Percentiles rank a stretch among this genome's conserved stretches.
phyloP scores from a whole-genome alignment of 352 stramenopile species.

The Globisporangium spinosum region DNA sequence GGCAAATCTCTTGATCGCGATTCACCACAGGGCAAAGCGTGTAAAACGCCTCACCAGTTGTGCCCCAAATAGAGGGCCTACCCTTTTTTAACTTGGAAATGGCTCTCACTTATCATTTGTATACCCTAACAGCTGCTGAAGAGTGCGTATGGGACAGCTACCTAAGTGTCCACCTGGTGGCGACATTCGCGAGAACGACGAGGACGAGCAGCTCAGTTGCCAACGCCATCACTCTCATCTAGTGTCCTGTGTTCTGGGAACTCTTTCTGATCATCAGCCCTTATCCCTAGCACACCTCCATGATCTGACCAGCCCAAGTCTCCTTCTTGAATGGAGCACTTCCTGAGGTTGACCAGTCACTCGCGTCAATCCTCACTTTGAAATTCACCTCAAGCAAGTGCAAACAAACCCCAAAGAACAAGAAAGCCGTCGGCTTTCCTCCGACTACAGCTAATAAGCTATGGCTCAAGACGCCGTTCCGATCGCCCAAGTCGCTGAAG shows the following conservation, averaged over 20 bases:
- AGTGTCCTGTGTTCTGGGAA: not conserved
- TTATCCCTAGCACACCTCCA: not conserved
- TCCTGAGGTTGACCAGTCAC: not conserved
- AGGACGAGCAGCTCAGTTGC: not conserved
- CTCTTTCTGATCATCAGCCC: not conserved
- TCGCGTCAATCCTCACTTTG: not conserved
- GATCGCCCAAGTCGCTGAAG: not conserved
- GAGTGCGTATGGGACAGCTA: conserved; percentile 6
- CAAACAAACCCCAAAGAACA: not conserved
- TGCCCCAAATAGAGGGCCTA: conserved; percentile 5
- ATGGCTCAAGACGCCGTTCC: not conserved
- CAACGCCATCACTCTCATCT: not conserved
- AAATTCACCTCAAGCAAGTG: not conserved
- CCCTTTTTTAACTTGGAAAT: conserved; percentile 14
- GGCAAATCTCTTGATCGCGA: conserved; percentile 83
- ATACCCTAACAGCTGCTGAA: not conserved
- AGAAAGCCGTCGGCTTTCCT: not conserved
- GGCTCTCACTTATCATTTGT: not conserved
- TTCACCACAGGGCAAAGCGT: conserved; percentile 45
- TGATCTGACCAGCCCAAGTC: not conserved
- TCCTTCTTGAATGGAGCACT: not conserved
- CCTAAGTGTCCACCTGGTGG: not conserved
- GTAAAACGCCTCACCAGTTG: not conserved
- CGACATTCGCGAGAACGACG: not conserved
- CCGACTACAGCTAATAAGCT: not conserved